Base-by-base conservation (phyloP, 192 early-diverging fungal genomes). In the Podochytrium sp. region DNA sequence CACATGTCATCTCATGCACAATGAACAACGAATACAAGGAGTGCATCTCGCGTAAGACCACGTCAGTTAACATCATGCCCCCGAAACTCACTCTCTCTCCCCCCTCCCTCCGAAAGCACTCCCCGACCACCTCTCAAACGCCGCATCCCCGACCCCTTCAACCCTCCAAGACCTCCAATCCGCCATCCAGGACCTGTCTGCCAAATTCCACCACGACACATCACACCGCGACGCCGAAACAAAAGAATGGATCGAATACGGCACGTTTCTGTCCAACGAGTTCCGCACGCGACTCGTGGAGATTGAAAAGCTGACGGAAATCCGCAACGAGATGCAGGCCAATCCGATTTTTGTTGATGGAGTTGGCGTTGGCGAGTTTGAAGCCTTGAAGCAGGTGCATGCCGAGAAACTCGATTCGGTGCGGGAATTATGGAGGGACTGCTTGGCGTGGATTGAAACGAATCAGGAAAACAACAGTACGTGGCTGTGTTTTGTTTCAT, bases 1-100 rank as follows among this genome's bases (percentile, higher is more conserved):
- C 76, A 27, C 61, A 49, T 33, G 80, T 43, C 3, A 20, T 81
- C 67, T 68, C 50, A 41, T 56, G 33, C n/a, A 58, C 37, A 5
- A 40, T 80, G 43, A 55, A 27, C 20, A 37, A 55, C 20, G 60
- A 74, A 55, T 77, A 65, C 61, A 41, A 35, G 30, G 25, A 27
- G 18, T 61, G 30, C 58, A 61, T 61, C 23, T 32, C 30, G 23
- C 58, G 58, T 61, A 38, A 20, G 58, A 35, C 30, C 23, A 23
- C 7, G 7, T 6, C 52, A 23, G 20, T 7, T 16, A 16, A 29
- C 30, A 7, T 55, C 20, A 6, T 20, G 7, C 30, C 16, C 20
- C 20, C 23, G 52, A 7, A n/a, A n/a, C n/a, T n/a, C n/a, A n/a
- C 12, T 49, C 47, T 49, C 12, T 49, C 47, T 49, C 47, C 12